Evolutionary conservation across 768 basidiomycete species (phyloP).

Genomic region (Tulasnella sp.): DNA sequence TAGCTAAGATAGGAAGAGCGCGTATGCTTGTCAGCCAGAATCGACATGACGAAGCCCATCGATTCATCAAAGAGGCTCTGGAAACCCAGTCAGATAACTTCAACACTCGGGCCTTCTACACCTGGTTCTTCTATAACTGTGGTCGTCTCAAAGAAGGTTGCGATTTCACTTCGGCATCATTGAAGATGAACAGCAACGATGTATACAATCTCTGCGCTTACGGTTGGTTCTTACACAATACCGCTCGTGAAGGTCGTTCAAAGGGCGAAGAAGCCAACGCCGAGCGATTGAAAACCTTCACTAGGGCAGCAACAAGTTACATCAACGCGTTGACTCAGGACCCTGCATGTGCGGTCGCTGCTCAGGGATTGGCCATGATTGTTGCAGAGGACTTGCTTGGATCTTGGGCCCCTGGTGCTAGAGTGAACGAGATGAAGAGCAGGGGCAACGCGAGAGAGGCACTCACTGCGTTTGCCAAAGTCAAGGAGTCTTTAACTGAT

Average conservation of each 20-base stretch:
- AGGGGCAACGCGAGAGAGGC: conserved; percentile 76
- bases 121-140: conserved; percentile 66
- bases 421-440: conserved; percentile 48
- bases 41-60: conserved; percentile 70
- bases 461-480: conserved; percentile 76
- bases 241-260: conserved; percentile 74
- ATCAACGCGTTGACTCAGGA: conserved; percentile 81
- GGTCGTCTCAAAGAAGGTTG: conserved; percentile 51
- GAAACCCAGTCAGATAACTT: conserved; percentile 62
- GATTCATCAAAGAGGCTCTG: conserved; percentile 78
- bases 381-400: conserved; percentile 86
- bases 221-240: conserved; percentile 74
- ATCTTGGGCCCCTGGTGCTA: conserved; percentile 33
- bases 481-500: conserved; percentile 69
- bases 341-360: conserved; percentile 78
- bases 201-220: conserved; percentile 83
- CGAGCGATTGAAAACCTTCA: conserved; percentile 66
- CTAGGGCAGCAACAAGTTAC: conserved; percentile 78
- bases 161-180: conserved; percentile 79
- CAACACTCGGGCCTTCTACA: conserved; percentile 86
- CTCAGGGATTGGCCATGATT: conserved; percentile 88
- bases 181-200: conserved; percentile 81
- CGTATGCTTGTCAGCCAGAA: conserved; percentile 60
- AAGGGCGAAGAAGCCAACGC: conserved; percentile 38
- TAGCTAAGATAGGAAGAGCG: conserved; percentile 88